Conservation (phyloP, 2,329 filamentous ascomycete species). For the Colletotrichum kahawae region DNA sequence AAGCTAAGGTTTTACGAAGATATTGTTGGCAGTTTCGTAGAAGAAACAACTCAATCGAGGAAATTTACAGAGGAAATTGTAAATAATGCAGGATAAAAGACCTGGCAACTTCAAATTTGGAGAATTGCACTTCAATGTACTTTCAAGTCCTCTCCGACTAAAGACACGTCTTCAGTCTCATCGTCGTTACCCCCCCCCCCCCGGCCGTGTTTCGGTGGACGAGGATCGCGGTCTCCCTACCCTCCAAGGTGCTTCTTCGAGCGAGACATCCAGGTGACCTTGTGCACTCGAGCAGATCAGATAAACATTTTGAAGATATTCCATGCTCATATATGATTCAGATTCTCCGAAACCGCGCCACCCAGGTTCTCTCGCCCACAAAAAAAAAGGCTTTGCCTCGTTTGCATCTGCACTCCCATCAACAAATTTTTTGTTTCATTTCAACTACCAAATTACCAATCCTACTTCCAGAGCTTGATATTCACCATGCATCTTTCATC, state of each 20-base stretch:
- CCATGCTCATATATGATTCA: background rate
- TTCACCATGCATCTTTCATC: rapidly evolving
- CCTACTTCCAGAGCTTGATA: background rate
- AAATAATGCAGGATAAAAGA: rapidly evolving
- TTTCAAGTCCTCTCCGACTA: background rate
- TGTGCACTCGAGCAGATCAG: background rate
- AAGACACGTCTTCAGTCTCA: background rate
- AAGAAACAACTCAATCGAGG: rapidly evolving
- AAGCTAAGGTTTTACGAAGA: background rate
- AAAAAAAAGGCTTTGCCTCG: background rate
- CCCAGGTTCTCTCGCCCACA: background rate
- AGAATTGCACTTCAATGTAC: background rate
- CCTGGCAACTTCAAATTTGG: background rate
- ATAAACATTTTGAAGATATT: background rate
- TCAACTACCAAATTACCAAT: background rate
- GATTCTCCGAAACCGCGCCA: background rate
- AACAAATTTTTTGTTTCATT: background rate
- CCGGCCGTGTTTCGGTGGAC: rapidly evolving
- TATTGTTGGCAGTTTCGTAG: background rate
- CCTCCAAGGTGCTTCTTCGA: background rate
- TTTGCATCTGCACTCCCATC: rapidly evolving
- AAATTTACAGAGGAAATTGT: background rate
- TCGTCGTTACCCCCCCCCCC: background rate
- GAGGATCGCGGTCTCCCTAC: background rate
- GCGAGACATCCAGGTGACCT: background rate